phyloP scores from a whole-genome alignment of 306 rosid species.

The Luffa acutangula region DNA sequence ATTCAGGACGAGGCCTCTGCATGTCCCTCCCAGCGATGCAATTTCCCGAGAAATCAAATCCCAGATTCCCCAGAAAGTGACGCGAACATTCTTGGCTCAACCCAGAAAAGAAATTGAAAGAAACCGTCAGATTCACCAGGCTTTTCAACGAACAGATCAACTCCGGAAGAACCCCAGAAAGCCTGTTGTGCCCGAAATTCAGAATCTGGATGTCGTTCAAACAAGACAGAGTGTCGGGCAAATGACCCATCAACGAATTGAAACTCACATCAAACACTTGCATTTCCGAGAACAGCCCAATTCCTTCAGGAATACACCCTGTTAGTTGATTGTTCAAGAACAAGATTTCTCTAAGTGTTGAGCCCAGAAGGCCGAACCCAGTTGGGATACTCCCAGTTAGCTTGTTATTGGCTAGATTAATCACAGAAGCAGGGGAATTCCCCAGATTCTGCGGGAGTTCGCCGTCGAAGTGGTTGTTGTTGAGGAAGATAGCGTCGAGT shows the following conservation, averaged over 20 bases:
- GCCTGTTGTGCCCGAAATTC: conserved; percentile 73
- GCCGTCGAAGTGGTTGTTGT: conserved; percentile 78
- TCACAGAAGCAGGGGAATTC: conserved; percentile 85
- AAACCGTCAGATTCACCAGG: conserved; percentile 64
- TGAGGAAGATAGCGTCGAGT: conserved; percentile 83
- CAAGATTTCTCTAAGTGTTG: conserved; percentile 64
- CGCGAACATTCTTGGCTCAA: conserved; percentile 63
- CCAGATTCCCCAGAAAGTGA: conserved; percentile 47
- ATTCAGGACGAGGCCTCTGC: conserved; percentile 89
- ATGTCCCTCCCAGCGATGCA: conserved; percentile 73
- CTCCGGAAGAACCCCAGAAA: conserved; percentile 84
- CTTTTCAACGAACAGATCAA: conserved; percentile 55
- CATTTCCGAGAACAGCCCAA: conserved; percentile 75
- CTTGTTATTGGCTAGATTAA: conserved; percentile 72
- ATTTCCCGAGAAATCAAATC: conserved; percentile 76
- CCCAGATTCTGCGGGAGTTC: conserved; percentile 70
- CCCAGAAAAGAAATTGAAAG: conserved; percentile 96
- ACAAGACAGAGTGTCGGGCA: conserved; percentile 85
- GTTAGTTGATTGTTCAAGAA: conserved; percentile 73
- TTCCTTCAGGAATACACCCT: conserved; percentile 91
- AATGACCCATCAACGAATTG: conserved; percentile 74
- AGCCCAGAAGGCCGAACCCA: conserved; percentile 58
- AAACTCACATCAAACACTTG: conserved; percentile 83
- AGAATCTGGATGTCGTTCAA: conserved; percentile 68
- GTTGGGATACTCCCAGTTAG: conserved; percentile 60